These are phyloP conservation scores for Phytophthora sp. DNA, from an alignment of 352 stramenopile genomes.

Conservation along the genomic window DNA sequence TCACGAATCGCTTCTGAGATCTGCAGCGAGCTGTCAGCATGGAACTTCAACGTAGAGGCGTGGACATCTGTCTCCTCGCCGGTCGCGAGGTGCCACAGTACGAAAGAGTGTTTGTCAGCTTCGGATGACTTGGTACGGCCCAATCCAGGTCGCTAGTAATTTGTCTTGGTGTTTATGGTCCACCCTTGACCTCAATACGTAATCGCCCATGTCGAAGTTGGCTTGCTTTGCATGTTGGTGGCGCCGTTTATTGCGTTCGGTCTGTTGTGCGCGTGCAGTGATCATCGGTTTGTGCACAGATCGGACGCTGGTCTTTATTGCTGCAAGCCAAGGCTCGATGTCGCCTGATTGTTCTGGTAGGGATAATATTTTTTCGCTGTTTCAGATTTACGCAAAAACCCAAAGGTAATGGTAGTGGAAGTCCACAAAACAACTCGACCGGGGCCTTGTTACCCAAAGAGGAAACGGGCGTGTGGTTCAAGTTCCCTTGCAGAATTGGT, in stretches of 20 bases:
- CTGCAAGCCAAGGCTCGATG: background rate
- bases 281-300: slow-evolving; percentile 30
- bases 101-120: slow-evolving; percentile 29
- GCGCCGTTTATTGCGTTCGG: slow-evolving; percentile 10
- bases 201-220: no score
- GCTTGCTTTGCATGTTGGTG: background rate
- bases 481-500: slow-evolving; percentile 30
- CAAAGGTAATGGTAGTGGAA: background rate
- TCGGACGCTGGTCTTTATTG: background rate
- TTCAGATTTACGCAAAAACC: slow-evolving; percentile 6
- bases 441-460: slow-evolving; percentile 25
- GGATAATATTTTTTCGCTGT: slow-evolving; percentile 2
- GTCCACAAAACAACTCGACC: no score
- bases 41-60: slow-evolving; percentile 38
- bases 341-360: slow-evolving; percentile 9
- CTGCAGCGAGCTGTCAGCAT: slow-evolving; percentile 32
- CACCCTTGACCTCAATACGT: no score
- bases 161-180: no score
- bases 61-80: slow-evolving; percentile 33
- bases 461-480: slow-evolving; percentile 40
- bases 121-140: no score
- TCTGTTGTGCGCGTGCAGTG: slow-evolving; percentile 1
- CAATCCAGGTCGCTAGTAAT: no score
- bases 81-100: slow-evolving; percentile 20
- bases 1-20: slow-evolving; percentile 40